phyloP scores from a whole-genome alignment of 2,329 filamentous ascomycete genomes.

The Apiospora pterosperma region DNA sequence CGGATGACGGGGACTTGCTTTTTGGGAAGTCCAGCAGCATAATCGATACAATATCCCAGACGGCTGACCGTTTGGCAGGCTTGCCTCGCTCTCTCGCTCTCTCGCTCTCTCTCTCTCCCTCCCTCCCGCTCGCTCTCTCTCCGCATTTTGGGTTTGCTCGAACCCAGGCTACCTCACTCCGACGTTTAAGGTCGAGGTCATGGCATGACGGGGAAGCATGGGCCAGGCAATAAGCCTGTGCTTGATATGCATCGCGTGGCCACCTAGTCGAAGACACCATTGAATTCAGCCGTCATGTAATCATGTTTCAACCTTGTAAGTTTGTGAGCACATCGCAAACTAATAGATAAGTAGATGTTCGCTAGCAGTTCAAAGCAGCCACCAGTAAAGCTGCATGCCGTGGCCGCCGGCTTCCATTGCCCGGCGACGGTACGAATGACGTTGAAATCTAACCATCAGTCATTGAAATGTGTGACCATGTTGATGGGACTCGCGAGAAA shows the following conservation, averaged over 20 bases:
- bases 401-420: background rate
- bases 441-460: background rate
- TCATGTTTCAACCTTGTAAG: background rate
- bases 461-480: background rate
- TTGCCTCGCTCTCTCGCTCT: too few species aligned
- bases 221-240: background rate
- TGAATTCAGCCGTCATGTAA: background rate
- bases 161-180: background rate
- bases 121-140: too few species aligned
- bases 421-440: background rate
- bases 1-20: background rate
- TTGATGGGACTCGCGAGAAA: background rate
- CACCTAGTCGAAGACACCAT: background rate
- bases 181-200: background rate
- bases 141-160: background rate
- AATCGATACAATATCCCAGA: background rate
- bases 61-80: slow-evolving; percentile 12
- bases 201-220: background rate
- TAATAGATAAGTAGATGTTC: background rate
- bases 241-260: slow-evolving; percentile 2
- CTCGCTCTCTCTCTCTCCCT: too few species aligned
- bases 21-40: background rate
- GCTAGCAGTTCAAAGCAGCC: background rate
- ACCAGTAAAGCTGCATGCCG: background rate
- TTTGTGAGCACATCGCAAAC: background rate